Evolutionary conservation across 768 basidiomycete species (phyloP).

Genomic region (Psilocybe tampanensis): DNA sequence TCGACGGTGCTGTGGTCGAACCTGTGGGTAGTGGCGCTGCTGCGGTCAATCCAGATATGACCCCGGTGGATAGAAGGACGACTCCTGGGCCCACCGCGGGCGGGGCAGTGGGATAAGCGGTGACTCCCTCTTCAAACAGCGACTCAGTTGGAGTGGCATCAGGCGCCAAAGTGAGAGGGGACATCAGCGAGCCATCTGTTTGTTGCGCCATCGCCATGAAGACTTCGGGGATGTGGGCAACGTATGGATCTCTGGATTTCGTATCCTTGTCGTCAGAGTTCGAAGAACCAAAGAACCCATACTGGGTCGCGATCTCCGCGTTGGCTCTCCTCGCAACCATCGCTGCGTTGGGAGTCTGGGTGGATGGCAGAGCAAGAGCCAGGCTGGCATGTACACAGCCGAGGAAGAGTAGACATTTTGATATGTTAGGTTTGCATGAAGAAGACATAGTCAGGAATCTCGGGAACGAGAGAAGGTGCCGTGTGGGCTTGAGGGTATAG

Average conservation of each 20-base stretch:
- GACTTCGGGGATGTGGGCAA: constrained; percentile 12
- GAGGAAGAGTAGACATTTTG: constrained; percentile 2
- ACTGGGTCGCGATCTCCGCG: constrained; percentile 10
- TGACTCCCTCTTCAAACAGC: not conserved
- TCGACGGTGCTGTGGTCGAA: not conserved
- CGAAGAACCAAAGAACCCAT: constrained; percentile 16
- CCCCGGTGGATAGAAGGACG: constrained; percentile 11
- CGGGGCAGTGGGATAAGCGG: not conserved
- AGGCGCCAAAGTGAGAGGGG: not conserved
- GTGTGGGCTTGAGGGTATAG: constrained; percentile 18
- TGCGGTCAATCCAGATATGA: not conserved
- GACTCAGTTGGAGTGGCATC: not conserved
- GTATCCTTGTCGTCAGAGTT: not conserved
- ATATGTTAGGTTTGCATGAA: not conserved
- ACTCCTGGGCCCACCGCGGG: constrained; percentile 17
- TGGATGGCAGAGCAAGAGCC: constrained; percentile 12
- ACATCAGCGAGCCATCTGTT: not conserved
- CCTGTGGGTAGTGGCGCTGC: not conserved
- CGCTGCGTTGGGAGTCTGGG: not conserved
- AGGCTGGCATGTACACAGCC: not conserved
- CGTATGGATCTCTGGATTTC: not conserved
- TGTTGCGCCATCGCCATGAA: constrained; percentile 16
- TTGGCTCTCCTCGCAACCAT: not conserved
- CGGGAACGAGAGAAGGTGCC: constrained; percentile 14
- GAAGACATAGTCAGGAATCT: not conserved